A percentile compares a stretch with the other conserved stretches of the same genome.
Conservation (phyloP, 108 stramenopile genomes). For the Nitzschia inconspicua region DNA sequence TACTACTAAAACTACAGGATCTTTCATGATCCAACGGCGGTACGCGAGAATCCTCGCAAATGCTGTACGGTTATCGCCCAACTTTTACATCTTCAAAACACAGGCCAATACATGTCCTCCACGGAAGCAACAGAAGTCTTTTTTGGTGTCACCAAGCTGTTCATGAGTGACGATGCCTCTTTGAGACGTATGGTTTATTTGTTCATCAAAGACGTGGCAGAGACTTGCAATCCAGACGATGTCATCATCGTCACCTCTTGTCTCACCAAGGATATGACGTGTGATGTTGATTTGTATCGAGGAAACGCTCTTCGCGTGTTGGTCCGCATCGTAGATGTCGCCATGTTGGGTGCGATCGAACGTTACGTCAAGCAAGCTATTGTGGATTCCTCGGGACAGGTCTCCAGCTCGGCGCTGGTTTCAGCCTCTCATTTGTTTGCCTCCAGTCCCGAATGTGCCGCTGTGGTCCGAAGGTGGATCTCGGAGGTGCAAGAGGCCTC, state of each 20-base stretch:
- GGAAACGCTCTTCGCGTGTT: conserved; percentile 98
- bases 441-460: conserved; percentile 67
- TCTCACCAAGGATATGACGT: conserved; percentile 99
- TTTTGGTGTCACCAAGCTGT: conserved; percentile 99
- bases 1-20: conserved; percentile 34
- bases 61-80: conserved; percentile 99
- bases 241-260: conserved; percentile 98
- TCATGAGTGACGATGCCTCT: conserved; percentile 92
- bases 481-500: conserved; percentile 94
- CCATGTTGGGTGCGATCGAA: conserved; percentile 98
- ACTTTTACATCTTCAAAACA: conserved; percentile 87
- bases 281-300: conserved; percentile 95
- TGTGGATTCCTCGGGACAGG: conserved; percentile 94
- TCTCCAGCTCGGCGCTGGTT: conserved; percentile 94
- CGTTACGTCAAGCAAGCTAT: conserved; percentile 98
- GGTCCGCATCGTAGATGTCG: conserved; percentile 95
- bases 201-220: conserved; percentile 99
- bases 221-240: conserved; percentile 97
- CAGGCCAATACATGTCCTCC: conserved; percentile 70
- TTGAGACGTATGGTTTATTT: conserved; percentile 90
- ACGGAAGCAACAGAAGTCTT: conserved; percentile 95
- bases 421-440: conserved; percentile 82
- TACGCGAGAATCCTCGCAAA: conserved; percentile 92
- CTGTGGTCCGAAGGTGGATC: conserved; percentile 91
- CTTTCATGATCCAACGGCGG: conserved; percentile 95